phyloP scores from a whole-genome alignment of 2,329 filamentous ascomycete species.

The Fusarium continuum region DNA sequence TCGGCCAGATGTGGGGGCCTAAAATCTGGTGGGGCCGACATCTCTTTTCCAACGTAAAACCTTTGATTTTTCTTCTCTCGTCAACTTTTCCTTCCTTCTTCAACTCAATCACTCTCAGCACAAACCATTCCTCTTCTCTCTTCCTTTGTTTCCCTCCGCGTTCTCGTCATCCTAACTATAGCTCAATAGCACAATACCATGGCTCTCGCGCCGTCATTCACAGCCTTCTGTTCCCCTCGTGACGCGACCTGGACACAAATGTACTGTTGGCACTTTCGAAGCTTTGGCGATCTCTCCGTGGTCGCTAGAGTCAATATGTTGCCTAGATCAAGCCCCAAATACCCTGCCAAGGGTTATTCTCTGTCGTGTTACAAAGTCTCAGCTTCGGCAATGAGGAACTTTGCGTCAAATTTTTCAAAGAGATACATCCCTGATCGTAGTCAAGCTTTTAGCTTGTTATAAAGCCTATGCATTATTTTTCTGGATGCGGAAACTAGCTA shows the following conservation, averaged over 20 bases:
- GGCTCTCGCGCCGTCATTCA: constrained; percentile 3
- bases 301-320: constrained; percentile 87
- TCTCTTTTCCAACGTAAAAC: constrained; percentile 25
- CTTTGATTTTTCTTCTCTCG: constrained; percentile 19
- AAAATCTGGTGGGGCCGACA: constrained; percentile 27
- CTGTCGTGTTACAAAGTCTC: constrained; percentile 91
- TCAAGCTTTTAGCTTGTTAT: constrained; percentile 9
- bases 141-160: neutral
- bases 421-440: constrained; percentile 68
- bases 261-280: constrained; percentile 82
- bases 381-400: constrained; percentile 78
- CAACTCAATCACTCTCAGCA: constrained; percentile 15
- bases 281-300: constrained; percentile 79
- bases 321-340: constrained; percentile 80
- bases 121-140: neutral
- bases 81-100: constrained; percentile 16
- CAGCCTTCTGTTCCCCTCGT: constrained; percentile 8
- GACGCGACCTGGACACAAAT: constrained; percentile 13
- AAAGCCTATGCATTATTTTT: constrained; percentile 5
- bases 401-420: constrained; percentile 83
- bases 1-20: constrained; percentile 19
- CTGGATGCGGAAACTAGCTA: constrained; percentile 15
- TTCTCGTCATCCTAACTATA: neutral
- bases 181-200: constrained; percentile 32
- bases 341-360: constrained; percentile 90